Conservation (phyloP, 768 basidiomycete species). For the Rhodocollybia butyracea region DNA sequence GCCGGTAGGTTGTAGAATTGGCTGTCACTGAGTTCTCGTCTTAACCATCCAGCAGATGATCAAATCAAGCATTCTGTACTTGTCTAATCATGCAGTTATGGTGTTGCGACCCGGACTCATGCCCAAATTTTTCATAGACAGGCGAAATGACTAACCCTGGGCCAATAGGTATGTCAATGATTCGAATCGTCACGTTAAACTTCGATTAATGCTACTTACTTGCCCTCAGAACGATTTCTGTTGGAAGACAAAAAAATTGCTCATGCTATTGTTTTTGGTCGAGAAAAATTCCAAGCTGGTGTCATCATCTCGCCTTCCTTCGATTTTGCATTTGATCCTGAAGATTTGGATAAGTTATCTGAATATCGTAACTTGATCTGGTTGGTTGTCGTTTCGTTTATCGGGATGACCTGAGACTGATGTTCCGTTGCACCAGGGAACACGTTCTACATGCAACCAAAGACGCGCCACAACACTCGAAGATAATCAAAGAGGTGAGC, state of each 20-base stretch:
- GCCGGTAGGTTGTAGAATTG: slow-evolving; percentile 38
- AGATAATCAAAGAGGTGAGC: background rate
- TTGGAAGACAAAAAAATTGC: slow-evolving; percentile 14
- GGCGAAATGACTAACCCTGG: background rate
- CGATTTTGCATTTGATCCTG: too few species aligned
- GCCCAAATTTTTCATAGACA: slow-evolving; percentile 18
- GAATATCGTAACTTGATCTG: too few species aligned
- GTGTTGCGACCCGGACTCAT: too few species aligned
- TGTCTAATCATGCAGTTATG: too few species aligned
- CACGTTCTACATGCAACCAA: slow-evolving; percentile 26
- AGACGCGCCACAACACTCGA: background rate
- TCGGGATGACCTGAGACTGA: background rate
- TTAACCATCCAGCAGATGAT: background rate
- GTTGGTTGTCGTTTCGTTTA: too few species aligned
- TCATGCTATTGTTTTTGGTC: too few species aligned
- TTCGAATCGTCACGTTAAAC: too few species aligned
- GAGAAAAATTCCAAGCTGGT: too few species aligned
- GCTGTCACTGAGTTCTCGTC: slow-evolving; percentile 31
- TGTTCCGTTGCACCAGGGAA: slow-evolving; percentile 24
- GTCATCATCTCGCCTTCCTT: too few species aligned
- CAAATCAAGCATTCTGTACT: slow-evolving; percentile 11
- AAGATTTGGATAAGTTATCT: too few species aligned
- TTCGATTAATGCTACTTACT: too few species aligned
- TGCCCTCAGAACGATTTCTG: slow-evolving; percentile 32
- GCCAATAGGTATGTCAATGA: too few species aligned